Evolutionary conservation across 2,329 filamentous ascomycete species (phyloP).

Genomic region (Aspergillus sojae): DNA sequence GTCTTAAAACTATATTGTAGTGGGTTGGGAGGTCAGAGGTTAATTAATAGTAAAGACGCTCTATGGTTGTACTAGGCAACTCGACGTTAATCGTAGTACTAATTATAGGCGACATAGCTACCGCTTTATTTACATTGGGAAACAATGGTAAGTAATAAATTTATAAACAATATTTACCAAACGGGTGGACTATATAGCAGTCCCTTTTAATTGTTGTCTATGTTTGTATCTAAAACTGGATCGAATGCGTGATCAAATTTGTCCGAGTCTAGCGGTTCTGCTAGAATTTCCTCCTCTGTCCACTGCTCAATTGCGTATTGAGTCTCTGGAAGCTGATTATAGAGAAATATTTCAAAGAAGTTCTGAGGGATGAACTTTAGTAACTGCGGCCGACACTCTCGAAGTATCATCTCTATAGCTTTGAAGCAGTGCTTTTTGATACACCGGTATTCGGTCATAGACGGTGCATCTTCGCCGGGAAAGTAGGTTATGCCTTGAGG

Average conservation of each 20-base stretch:
- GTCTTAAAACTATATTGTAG: too few species aligned
- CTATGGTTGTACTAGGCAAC: too few species aligned
- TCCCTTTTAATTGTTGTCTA: too few species aligned
- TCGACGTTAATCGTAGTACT: too few species aligned
- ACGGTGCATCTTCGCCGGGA: conserved; percentile 3
- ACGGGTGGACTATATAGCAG: too few species aligned
- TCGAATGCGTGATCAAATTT: conserved; percentile 10
- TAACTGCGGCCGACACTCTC: conserved; percentile 5
- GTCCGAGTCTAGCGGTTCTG: conserved; percentile 8
- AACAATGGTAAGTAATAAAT: too few species aligned
- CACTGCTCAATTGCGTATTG: conserved; percentile 11
- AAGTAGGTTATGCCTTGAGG: conserved; percentile 9
- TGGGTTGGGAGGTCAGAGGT: too few species aligned
- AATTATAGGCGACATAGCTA: too few species aligned
- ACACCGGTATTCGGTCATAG: conserved; percentile 11
- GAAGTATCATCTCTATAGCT: conserved; percentile 5
- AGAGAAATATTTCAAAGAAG: conserved; percentile 14
- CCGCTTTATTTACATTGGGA: too few species aligned
- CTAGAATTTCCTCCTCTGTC: conserved; percentile 11
- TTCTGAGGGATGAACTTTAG: conserved; percentile 2
- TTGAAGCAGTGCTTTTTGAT: conserved; percentile 8
- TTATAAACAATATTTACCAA: too few species aligned
- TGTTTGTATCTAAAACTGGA: too few species aligned
- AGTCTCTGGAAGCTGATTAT: conserved; percentile 6
- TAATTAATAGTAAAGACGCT: too few species aligned